These are phyloP conservation scores for Dicorynia guianensis DNA, from an alignment of 306 rosid genomes.

Conservation along the genomic window DNA sequence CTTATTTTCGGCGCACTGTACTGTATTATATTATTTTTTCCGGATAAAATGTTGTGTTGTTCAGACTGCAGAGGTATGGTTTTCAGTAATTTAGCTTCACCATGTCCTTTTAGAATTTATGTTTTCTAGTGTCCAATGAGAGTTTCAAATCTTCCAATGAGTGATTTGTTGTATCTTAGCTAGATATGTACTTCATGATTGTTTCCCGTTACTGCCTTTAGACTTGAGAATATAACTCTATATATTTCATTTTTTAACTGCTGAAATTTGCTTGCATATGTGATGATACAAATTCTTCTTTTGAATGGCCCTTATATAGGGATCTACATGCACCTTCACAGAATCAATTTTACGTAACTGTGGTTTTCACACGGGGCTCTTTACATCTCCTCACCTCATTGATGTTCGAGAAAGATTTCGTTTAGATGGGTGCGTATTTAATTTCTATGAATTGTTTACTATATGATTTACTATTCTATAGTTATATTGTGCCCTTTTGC, in stretches of 20 bases:
- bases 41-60: too few species aligned
- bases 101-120: too few species aligned
- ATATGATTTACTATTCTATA: constrained; percentile 23
- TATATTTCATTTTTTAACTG: constrained; percentile 3
- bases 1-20: too few species aligned
- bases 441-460: constrained; percentile 15
- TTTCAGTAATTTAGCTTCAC: too few species aligned
- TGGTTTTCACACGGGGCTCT: constrained; percentile 92
- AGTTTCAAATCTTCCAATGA: constrained; percentile 12
- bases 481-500: constrained; percentile 28
- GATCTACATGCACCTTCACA: constrained; percentile 91
- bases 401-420: constrained; percentile 94
- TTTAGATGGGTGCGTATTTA: constrained; percentile 80
- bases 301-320: constrained; percentile 55
- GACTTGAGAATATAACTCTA: neutral
- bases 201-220: constrained; percentile 14
- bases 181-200: neutral
- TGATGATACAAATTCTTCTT: constrained; percentile 36
- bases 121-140: too few species aligned
- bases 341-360: constrained; percentile 86
- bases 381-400: constrained; percentile 98
- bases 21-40: neutral
- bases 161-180: constrained; percentile 6
- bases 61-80: too few species aligned
- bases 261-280: neutral